Evolutionary conservation across 192 early-diverging fungal species (phyloP).

Genomic region (Coemansia sp.): DNA sequence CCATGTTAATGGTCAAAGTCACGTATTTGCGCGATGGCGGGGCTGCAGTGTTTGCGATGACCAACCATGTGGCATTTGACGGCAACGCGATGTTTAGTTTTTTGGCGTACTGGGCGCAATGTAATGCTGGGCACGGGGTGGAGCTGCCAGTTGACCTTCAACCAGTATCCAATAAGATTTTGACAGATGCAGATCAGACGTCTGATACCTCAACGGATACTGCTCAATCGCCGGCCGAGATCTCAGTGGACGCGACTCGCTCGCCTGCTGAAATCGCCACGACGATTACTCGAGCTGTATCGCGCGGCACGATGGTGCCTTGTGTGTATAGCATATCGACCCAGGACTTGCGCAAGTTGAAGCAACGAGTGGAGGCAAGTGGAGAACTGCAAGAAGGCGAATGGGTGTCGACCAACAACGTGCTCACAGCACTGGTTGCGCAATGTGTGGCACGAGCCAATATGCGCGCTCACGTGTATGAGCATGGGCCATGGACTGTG

Average conservation of each 20-base stretch:
- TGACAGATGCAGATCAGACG: neutral
- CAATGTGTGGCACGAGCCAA: conserved; percentile 39
- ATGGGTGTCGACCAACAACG: conserved; percentile 45
- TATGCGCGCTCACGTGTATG: conserved; percentile 23
- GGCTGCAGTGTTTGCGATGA: conserved; percentile 32
- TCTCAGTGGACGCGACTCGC: conserved; percentile 33
- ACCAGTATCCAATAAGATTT: neutral
- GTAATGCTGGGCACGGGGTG: conserved; percentile 12
- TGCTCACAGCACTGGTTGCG: conserved; percentile 23
- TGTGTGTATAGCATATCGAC: conserved; percentile 28
- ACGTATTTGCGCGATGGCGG: conserved; percentile 40
- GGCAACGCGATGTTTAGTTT: conserved; percentile 48
- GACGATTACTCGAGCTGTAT: conserved; percentile 11
- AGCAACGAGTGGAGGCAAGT: conserved; percentile 20
- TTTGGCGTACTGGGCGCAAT: conserved; percentile 39
- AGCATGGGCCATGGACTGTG: conserved; percentile 31
- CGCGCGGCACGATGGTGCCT: conserved; percentile 4
- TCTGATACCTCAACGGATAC: too few species aligned
- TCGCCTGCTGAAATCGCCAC: conserved; percentile 12
- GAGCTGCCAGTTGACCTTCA: conserved; percentile 13
- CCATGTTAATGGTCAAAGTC: conserved; percentile 48
- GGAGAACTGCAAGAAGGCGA: conserved; percentile 23
- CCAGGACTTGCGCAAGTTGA: neutral
- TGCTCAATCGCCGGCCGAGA: conserved; percentile 14
- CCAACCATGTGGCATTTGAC: conserved; percentile 48